phyloP scores from a whole-genome alignment of 1,284 basidiomycete species.

The Dichomitus squalens region DNA sequence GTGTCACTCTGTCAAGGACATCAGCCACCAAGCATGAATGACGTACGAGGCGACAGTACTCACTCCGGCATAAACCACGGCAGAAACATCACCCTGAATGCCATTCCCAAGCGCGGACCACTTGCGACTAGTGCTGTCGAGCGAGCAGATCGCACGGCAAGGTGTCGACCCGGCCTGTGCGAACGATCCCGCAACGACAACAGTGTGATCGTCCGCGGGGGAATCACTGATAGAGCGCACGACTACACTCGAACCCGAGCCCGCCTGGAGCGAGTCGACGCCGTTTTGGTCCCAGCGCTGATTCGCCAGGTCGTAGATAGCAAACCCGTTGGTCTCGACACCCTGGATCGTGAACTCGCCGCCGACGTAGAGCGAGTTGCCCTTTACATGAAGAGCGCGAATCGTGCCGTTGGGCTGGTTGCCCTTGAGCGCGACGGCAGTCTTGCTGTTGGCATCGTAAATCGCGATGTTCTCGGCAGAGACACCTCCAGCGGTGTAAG shows the following conservation, averaged over 20 bases:
- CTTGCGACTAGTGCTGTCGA: constrained; percentile 66
- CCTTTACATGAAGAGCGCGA: constrained; percentile 65
- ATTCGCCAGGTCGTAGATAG: constrained; percentile 72
- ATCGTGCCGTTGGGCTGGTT: constrained; percentile 73
- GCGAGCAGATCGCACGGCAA: constrained; percentile 83
- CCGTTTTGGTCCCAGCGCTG: constrained; percentile 61
- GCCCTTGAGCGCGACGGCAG: constrained; percentile 61
- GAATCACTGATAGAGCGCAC: constrained; percentile 79
- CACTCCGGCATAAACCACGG: constrained; percentile 83
- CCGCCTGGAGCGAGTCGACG: constrained; percentile 60
- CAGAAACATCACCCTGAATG: constrained; percentile 79
- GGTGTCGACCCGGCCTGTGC: constrained; percentile 73
- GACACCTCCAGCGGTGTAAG: constrained; percentile 51
- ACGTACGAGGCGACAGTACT: constrained; percentile 31
- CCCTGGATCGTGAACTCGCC: constrained; percentile 73
- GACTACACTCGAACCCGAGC: constrained; percentile 57
- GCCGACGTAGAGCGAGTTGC: constrained; percentile 74
- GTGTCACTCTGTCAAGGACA: constrained; percentile 48
- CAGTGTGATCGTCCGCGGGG: constrained; percentile 56
- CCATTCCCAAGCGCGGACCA: constrained; percentile 87
- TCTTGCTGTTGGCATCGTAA: constrained; percentile 62
- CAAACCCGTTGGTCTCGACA: constrained; percentile 63
- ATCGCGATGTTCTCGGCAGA: constrained; percentile 67
- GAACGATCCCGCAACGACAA: constrained; percentile 90
- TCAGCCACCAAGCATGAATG: neutral